Evolutionary conservation across 768 basidiomycete species (phyloP).

Genomic region (Macrocybe gigantea): DNA sequence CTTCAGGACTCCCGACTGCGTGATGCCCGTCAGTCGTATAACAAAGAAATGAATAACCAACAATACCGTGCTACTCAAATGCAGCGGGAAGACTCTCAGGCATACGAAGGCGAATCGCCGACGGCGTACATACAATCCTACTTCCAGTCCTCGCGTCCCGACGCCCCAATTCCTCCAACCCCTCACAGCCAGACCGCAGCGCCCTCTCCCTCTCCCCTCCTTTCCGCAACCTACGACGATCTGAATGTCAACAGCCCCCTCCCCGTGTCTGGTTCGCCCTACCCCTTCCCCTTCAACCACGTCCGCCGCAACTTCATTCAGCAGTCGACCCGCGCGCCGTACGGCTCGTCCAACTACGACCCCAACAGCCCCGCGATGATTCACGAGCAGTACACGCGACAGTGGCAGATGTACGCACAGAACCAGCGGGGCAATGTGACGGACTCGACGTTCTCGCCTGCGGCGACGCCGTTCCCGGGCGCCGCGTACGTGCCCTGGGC

Average conservation of each 20-base stretch:
- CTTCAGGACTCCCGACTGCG: background rate
- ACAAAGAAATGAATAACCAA: slow-evolving; percentile 8
- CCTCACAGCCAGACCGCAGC: slow-evolving; percentile 72
- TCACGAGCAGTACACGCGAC: slow-evolving; percentile 65
- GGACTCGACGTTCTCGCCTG: slow-evolving; percentile 75
- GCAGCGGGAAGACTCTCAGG: slow-evolving; percentile 25
- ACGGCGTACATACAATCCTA: slow-evolving; percentile 56
- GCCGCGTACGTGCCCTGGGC: slow-evolving; percentile 68
- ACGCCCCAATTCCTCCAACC: slow-evolving; percentile 76
- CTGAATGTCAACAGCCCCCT: slow-evolving; percentile 34
- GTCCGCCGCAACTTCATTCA: slow-evolving; percentile 44
- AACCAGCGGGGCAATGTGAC: slow-evolving; percentile 52
- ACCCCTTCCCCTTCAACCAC: slow-evolving; percentile 73
- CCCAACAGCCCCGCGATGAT: slow-evolving; percentile 42
- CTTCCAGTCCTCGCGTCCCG: slow-evolving; percentile 55
- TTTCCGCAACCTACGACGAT: background rate
- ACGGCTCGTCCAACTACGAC: slow-evolving; percentile 27
- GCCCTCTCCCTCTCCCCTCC: slow-evolving; percentile 53
- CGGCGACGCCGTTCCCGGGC: slow-evolving; percentile 66
- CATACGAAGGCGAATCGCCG: slow-evolving; percentile 54
- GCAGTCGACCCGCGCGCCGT: slow-evolving; percentile 17
- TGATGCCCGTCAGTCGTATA: slow-evolving; percentile 7
- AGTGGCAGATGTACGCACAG: slow-evolving; percentile 76
- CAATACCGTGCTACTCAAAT: slow-evolving; percentile 6
- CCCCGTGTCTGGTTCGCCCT: slow-evolving; percentile 65